Conservation (phyloP, 2,329 filamentous ascomycete genomes). For the Aspergillus carbonarius region DNA sequence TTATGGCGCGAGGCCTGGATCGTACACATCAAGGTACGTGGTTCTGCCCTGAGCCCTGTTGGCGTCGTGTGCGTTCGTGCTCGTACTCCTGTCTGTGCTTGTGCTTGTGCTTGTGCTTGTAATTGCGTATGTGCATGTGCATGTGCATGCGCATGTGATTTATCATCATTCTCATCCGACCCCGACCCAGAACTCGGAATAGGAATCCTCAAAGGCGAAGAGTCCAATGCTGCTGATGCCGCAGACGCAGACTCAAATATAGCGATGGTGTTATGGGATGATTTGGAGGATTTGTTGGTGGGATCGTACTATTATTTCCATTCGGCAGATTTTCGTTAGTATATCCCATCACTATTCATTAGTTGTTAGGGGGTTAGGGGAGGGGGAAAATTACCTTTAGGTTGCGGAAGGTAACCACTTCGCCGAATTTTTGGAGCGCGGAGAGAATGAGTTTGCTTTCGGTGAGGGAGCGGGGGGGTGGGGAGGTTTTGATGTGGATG, state of each 20-base stretch:
- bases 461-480: constrained; percentile 28
- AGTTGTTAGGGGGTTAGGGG: not conserved
- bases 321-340: no score
- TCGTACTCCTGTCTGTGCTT: not conserved
- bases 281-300: constrained; percentile 23
- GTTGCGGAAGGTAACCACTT: constrained; percentile 41
- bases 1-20: constrained; percentile 30
- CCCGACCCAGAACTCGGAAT: constrained; percentile 12
- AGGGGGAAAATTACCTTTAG: constrained; percentile 27
- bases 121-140: not conserved
- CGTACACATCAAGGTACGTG: constrained; percentile 22
- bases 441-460: constrained; percentile 38
- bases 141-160: not conserved
- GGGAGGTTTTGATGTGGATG: constrained; percentile 33
- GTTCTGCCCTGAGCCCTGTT: not conserved
- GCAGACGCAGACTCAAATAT: constrained; percentile 40
- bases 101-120: not conserved
- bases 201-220: constrained; percentile 29
- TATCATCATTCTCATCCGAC: not conserved
- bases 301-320: constrained; percentile 32
- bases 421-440: constrained; percentile 43
- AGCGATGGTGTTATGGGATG: constrained; percentile 27
- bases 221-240: constrained; percentile 32
- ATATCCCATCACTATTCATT: no score
- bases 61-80: not conserved